Percentiles rank a stretch among this genome's conserved stretches.
These are phyloP conservation scores for Solanum hybrid DNA, from an alignment of 305 asterid species.

Conservation along the genomic window DNA sequence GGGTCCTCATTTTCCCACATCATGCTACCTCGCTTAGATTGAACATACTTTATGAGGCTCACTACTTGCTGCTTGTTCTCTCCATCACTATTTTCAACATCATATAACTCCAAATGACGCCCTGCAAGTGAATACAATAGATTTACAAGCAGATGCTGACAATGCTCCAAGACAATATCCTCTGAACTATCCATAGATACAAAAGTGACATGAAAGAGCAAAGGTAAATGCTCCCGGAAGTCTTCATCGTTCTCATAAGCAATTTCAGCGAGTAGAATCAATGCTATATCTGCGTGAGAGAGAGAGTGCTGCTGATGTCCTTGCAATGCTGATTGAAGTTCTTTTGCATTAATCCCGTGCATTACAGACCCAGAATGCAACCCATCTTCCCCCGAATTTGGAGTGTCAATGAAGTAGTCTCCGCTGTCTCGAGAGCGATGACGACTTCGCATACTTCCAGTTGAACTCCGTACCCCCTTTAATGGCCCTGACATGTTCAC, in stretches of 20 bases:
- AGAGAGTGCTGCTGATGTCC: constrained; percentile 97
- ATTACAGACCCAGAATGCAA: constrained; percentile 57
- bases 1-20: constrained; percentile 99
- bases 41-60: constrained; percentile 93
- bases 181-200: constrained; percentile 99
- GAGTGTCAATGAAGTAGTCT: constrained; percentile 91
- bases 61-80: constrained; percentile 98
- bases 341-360: constrained; percentile 86
- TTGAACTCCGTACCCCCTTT: constrained; percentile 91
- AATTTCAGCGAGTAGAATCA: constrained; percentile 90
- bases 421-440: constrained; percentile 97
- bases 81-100: constrained; percentile 91
- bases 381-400: constrained; percentile 92
- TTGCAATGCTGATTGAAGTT: constrained; percentile 95
- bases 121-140: constrained; percentile 94
- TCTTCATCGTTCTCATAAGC: constrained; percentile 99
- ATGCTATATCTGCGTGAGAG: constrained; percentile 91
- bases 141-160: constrained; percentile 96
- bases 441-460: constrained; percentile 97
- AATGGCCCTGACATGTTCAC: constrained; percentile 99
- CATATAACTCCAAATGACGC: constrained; percentile 90
- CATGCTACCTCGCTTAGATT: constrained; percentile 96
- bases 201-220: constrained; percentile 94
- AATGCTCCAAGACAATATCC: constrained; percentile 97
- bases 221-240: constrained; percentile 93